phyloP scores from a whole-genome alignment of 2,329 filamentous ascomycete species.

The Metarhizium sp. region DNA sequence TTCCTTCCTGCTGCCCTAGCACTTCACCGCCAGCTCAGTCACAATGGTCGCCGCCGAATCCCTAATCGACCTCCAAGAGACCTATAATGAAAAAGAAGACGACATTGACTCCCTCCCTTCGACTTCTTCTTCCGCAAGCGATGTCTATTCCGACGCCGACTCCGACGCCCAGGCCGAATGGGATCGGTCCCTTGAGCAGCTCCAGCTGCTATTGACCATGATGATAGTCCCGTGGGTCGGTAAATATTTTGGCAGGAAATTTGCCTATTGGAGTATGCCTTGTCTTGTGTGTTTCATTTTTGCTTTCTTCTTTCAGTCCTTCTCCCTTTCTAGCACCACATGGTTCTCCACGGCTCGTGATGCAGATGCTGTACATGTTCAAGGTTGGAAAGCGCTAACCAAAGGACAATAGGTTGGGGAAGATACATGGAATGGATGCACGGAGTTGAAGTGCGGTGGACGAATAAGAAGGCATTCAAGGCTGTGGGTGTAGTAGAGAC shows the following conservation, averaged over 20 bases:
- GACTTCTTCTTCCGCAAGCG: conserved; percentile 39
- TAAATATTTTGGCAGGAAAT: conserved; percentile 90
- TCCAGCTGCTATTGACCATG: conserved; percentile 90
- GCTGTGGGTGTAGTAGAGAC: conserved; percentile 55
- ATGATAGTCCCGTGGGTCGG: conserved; percentile 87
- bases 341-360: not conserved
- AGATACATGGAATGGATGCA: conserved; percentile 95
- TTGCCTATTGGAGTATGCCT: conserved; percentile 84
- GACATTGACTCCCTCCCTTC: conserved; percentile 58
- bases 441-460: conserved; percentile 59
- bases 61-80: conserved; percentile 39
- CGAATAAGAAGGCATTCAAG: conserved; percentile 54
- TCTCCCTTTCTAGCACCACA: not conserved
- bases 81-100: conserved; percentile 39
- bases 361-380: not conserved
- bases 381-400: not conserved
- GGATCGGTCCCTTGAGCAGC: conserved; percentile 86
- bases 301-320: not conserved
- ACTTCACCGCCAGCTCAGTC: not conserved
- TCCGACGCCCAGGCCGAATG: conserved; percentile 92
- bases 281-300: not conserved
- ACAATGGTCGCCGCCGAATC: conserved; percentile 33
- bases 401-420: conserved; percentile 61
- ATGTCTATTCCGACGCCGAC: conserved; percentile 47
- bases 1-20: not conserved